Conservation (phyloP, 306 rosid genomes). For the Sicyos baderoa region DNA sequence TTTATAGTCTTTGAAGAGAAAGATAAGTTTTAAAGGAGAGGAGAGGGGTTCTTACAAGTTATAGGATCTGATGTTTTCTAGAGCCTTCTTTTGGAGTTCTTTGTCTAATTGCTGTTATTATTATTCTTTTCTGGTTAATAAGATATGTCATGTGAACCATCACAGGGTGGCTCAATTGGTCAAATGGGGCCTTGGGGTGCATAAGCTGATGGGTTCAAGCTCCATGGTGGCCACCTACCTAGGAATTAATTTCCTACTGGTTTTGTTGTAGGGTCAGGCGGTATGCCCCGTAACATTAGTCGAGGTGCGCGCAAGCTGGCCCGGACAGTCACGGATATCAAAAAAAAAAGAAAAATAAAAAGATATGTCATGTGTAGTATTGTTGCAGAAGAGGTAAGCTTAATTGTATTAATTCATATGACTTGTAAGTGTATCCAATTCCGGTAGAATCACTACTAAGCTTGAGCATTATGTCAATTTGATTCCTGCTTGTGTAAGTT, state of each 20-base stretch:
- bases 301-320: no score
- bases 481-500: conserved; percentile 18
- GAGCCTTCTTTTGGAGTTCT: background rate
- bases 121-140: background rate
- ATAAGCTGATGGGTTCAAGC: no score
- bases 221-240: no score
- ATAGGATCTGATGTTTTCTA: background rate
- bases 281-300: no score
- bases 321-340: no score
- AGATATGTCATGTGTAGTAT: background rate
- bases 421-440: background rate
- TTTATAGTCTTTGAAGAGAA: background rate
- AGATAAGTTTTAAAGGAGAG: background rate
- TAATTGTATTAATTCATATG: background rate
- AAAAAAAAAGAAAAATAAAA: no score
- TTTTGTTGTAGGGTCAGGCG: no score
- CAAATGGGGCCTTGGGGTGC: no score
- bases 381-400: background rate
- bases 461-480: background rate
- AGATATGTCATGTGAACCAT: background rate
- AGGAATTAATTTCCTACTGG: no score
- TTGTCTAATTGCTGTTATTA: background rate
- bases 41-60: background rate
- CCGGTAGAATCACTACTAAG: background rate
- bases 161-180: no score